Evolutionary conservation across 2,329 filamentous ascomycete genomes (phyloP), one percentile per base, ranked within the genome.

Genomic region (Beauveria sp.): DNA sequence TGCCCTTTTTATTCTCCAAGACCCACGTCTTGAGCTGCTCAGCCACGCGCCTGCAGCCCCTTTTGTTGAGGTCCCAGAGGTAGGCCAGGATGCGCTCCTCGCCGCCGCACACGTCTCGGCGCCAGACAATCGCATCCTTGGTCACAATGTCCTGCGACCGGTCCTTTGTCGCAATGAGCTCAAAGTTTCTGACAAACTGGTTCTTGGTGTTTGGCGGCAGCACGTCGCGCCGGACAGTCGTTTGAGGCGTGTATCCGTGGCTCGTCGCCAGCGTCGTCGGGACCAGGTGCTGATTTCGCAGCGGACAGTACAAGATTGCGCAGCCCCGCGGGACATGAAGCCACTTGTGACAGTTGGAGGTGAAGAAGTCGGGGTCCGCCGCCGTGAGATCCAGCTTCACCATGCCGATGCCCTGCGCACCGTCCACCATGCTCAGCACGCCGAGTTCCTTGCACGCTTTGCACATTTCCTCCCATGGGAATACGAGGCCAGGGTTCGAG

Each of bases 331-430:
- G 30, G 0, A 85, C 84, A 69, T 85, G 87, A 8, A 97, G 84
- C 93, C 93, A 98, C 78, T 96, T 96, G 77, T 96, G 90, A 67
- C 86, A 90, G 72, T 97, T 97, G 60, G 82, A 88, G 16, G 93
- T 82, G 69, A 96, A 90, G 75, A 96, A 97, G 73, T 97, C 93
- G 0, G 91, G 87, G 64, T 92, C 83, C 3, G 92, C 75, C 4
- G 75, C 72, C 0, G 70, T 65, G 16, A 97, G 74, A 72, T 96
- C 84, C 8, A 97, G 73, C 1, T 82, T 78, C 8, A 96, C 80
- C 73, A 95, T 88, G 2, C 93, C 93, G 26, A 96, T 76, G 1
- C 88, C 88, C 73, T 98, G 93, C 0, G 93, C 93, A 18, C 85
- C 93, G 71, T 98, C 93, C 43, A 97, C 78, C 22, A 91, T 77